Evolutionary conservation across 2,329 filamentous ascomycete species (phyloP).

Genomic region (Penicillium vulpinum): DNA sequence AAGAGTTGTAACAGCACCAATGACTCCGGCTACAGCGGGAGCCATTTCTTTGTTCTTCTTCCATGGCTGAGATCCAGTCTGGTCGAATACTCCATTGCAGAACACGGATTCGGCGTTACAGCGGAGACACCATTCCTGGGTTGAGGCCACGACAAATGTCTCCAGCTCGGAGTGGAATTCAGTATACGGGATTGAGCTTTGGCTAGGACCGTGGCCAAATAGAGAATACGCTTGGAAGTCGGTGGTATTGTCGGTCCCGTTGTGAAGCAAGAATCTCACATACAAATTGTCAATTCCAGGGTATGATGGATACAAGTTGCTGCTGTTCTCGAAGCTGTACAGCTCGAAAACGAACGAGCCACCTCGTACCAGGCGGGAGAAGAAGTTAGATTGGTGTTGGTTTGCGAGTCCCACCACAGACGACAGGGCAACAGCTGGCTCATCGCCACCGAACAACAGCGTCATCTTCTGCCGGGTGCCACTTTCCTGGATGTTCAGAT

Average conservation of each 20-base stretch:
- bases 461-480: constrained; percentile 47
- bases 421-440: constrained; percentile 54
- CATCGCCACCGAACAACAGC: constrained; percentile 52
- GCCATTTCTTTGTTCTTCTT: constrained; percentile 31
- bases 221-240: not conserved
- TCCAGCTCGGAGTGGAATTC: constrained; percentile 53
- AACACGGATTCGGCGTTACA: constrained; percentile 53
- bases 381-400: constrained; percentile 45
- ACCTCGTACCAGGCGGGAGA: constrained; percentile 50
- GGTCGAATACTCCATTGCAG: constrained; percentile 47
- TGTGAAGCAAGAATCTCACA: constrained; percentile 59
- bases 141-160: constrained; percentile 44
- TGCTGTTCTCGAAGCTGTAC: constrained; percentile 43
- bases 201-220: constrained; percentile 29
- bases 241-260: constrained; percentile 48
- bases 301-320: constrained; percentile 35
- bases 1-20: constrained; percentile 57
- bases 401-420: constrained; percentile 46
- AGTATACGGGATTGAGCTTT: constrained; percentile 52
- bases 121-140: constrained; percentile 54
- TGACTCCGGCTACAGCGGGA: constrained; percentile 55
- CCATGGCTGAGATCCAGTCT: not conserved
- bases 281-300: constrained; percentile 50
- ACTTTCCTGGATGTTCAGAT: constrained; percentile 38
- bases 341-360: constrained; percentile 56